Conservation (phyloP, 1,284 basidiomycete species). For the Sutorius eximius region DNA sequence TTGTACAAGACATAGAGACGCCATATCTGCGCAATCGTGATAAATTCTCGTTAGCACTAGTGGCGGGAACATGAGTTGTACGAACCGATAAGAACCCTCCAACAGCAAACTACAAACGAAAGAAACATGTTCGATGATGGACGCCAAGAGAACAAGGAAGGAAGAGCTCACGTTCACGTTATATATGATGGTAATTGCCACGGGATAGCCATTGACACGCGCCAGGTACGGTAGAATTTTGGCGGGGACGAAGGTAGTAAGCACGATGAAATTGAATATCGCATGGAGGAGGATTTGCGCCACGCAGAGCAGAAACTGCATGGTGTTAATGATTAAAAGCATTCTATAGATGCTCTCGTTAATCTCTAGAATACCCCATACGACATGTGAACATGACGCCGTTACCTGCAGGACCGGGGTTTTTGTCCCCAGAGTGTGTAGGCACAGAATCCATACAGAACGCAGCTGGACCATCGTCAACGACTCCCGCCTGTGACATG, state of each 20-base stretch:
- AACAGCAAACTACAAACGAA: conserved; percentile 12
- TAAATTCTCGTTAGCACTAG: not conserved
- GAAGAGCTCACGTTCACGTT: conserved; percentile 11
- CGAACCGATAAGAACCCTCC: conserved; percentile 22
- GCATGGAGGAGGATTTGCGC: conserved; percentile 9
- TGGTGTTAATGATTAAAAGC: conserved; percentile 13
- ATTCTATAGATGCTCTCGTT: not conserved
- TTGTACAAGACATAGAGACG: conserved; percentile 24
- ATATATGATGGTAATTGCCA: conserved; percentile 7
- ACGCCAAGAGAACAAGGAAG: not conserved
- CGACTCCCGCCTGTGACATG: not conserved
- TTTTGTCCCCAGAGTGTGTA: conserved; percentile 16
- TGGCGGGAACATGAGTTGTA: not conserved
- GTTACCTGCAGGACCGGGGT: conserved; percentile 16
- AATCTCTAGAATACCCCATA: not conserved
- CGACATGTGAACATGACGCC: not conserved
- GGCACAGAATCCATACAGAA: conserved; percentile 23
- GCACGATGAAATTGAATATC: conserved; percentile 4
- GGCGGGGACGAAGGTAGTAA: conserved; percentile 3
- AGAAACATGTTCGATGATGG: not conserved
- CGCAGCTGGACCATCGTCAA: conserved; percentile 12
- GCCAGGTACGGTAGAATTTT: not conserved
- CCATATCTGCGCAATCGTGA: conserved; percentile 17
- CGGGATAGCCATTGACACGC: not conserved
- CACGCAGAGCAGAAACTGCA: conserved; percentile 21